A percentile compares a stretch with the other conserved stretches of the same genome.
Conservation (phyloP, 78 protist species). For the Mastigamoeba balamuthi region DNA sequence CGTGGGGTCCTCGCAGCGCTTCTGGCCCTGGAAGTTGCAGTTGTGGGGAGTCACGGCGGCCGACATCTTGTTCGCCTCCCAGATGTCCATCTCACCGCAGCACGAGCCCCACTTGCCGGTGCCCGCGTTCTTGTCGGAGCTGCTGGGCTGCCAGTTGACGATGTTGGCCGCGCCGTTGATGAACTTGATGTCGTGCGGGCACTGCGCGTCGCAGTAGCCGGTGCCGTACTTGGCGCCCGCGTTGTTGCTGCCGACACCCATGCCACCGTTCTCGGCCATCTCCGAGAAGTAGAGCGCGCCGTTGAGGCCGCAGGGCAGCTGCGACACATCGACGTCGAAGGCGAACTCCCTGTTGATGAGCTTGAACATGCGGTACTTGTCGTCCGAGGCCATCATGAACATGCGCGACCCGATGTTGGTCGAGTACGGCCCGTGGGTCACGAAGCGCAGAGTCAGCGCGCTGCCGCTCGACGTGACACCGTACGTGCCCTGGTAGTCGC, state of each 20-base stretch:
- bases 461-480: constrained; percentile 15
- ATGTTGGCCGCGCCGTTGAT: constrained; percentile 23
- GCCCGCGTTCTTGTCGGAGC: constrained; percentile 29
- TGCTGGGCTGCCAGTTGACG: too few species aligned
- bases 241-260: constrained; percentile 1
- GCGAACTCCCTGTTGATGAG: constrained; percentile 37
- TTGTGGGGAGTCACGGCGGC: constrained; percentile 54
- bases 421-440: constrained; percentile 25
- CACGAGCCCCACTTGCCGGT: constrained; percentile 37
- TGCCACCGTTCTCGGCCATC: constrained; percentile 58
- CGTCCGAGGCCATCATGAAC: constrained; percentile 23
- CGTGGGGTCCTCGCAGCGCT: constrained; percentile 16
- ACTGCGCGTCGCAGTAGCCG: constrained; percentile 74
- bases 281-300: constrained; percentile 60
- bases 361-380: constrained; percentile 42
- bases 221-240: constrained; percentile 66
- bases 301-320: constrained; percentile 51
- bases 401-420: constrained; percentile 52
- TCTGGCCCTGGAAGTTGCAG: constrained; percentile 8
- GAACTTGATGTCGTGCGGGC: constrained; percentile 63
- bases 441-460: constrained; percentile 18
- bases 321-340: constrained; percentile 56
- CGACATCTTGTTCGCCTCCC: constrained; percentile 56
- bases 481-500: constrained; percentile 15
- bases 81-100: constrained; percentile 64